These are phyloP conservation scores for Schizochytrium sp. DNA, from an alignment of 108 stramenopile species.

Conservation along the genomic window DNA sequence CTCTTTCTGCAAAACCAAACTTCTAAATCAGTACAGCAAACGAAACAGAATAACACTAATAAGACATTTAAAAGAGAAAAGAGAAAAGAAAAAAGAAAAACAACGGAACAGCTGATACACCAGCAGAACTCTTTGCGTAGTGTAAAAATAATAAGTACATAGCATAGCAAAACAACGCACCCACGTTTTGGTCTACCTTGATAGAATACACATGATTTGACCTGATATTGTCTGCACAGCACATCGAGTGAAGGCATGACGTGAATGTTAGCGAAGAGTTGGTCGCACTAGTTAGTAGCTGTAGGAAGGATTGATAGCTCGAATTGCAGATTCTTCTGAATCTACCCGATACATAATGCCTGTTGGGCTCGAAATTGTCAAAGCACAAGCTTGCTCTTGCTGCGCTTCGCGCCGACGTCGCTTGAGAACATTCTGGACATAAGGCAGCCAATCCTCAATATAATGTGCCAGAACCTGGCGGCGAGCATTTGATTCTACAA, in stretches of 20 bases:
- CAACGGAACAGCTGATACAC: no score
- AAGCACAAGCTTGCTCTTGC: not conserved
- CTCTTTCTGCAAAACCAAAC: no score
- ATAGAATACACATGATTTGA: not conserved
- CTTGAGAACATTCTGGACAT: slow-evolving; percentile 11
- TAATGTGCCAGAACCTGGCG: not conserved
- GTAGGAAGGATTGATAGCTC: not conserved
- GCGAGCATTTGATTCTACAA: slow-evolving; percentile 54
- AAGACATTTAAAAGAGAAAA: no score
- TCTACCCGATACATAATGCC: slow-evolving; percentile 35
- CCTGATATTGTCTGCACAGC: no score
- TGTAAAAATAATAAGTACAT: not conserved
- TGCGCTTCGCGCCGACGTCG: not conserved
- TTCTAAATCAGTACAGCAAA: no score
- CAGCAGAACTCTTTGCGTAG: no score
- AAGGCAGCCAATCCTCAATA: slow-evolving; percentile 34
- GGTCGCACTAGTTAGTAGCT: not conserved
- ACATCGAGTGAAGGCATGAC: no score
- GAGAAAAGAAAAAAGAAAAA: no score
- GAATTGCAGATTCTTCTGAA: not conserved
- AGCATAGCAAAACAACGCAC: not conserved
- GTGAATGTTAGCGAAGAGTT: not conserved
- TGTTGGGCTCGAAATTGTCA: not conserved
- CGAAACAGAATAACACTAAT: no score
- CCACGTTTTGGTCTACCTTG: not conserved